These are phyloP conservation scores for Eucalyptus viminalis DNA, from an alignment of 345 rosid species.

Conservation along the genomic window DNA sequence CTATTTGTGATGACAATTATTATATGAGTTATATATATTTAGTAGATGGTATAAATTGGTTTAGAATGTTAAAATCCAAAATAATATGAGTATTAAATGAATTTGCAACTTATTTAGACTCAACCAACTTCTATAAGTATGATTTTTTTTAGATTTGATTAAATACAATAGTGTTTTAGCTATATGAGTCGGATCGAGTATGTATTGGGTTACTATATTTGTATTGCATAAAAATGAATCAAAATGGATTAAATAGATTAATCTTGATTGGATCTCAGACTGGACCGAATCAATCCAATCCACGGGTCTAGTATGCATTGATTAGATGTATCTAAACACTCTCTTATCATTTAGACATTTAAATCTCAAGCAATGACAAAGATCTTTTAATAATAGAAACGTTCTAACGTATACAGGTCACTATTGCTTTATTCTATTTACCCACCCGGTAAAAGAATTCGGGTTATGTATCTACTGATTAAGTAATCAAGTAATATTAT, in stretches of 20 bases:
- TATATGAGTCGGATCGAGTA: too few relatives aligned
- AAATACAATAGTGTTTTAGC: too few relatives aligned
- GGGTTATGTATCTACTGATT: neutral
- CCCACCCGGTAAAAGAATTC: neutral
- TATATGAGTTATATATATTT: too few relatives aligned
- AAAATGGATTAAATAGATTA: too few relatives aligned
- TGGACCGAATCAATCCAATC: neutral
- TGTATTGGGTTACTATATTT: neutral
- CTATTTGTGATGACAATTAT: too few relatives aligned
- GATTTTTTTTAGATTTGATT: too few relatives aligned
- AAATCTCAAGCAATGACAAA: neutral
- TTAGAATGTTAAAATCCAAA: neutral
- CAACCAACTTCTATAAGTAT: too few relatives aligned
- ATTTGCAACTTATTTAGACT: too few relatives aligned
- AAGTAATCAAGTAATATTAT: neutral
- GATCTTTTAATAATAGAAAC: neutral
- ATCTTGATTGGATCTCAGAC: too few relatives aligned
- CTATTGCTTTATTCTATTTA: neutral
- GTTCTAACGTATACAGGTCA: neutral
- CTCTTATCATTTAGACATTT: neutral
- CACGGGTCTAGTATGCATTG: neutral
- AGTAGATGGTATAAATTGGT: fast-evolving
- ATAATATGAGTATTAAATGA: too few relatives aligned
- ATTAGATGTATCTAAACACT: neutral
- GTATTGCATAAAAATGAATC: too few relatives aligned